Evolutionary conservation across 805 yeast genomes (phyloP), one percentile per base, ranked within the genome.

Genomic region (Pichia occidentalis): DNA sequence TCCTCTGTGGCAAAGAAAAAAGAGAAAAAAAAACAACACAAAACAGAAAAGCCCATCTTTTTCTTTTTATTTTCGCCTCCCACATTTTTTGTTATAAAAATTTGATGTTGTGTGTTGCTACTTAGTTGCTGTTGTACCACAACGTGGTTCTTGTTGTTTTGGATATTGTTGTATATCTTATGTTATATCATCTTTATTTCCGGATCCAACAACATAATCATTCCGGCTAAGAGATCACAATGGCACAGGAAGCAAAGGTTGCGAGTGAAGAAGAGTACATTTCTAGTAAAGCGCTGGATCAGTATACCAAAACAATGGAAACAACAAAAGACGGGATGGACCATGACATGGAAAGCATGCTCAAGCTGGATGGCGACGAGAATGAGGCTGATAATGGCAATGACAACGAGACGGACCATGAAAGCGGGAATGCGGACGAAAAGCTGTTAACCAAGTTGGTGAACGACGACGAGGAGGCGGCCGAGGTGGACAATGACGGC

Each of bases 301-400:
- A 44, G 23, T 46, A 32, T 23, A 46, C 41, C 38, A 42, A 39
- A 34, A 24, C 46, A 10, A 43, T 41, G 22, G 23, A 10, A 22
- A 11, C 22, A 23, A 27, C 26, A 10, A 21, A 26, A 20, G 29
- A 33, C 12, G 29, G 8, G 7, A 29, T 24, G 21, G 19, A 34
- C 12, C 30, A 34, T 7, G 37, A 25, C n/a, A 23, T 34, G 6
- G 37, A 34, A 26, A n/a, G 27, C 10, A 25, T 34, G 7, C 29
- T 34, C 10, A 19, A 26, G 16, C 22, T 32, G 23, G 26, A 37
- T 35, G 16, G 33, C 31, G 24, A 24, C 11, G 3, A 27, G 17
- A 18, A 28, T 17, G n/a, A 18, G 24, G 19, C 17, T 22, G 12
- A 14, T 16, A 25, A 13, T n/a, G 28, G 5, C 16, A 8, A 8